Base-by-base conservation (phyloP, 768 basidiomycete species). In the Cyathus striatus region DNA sequence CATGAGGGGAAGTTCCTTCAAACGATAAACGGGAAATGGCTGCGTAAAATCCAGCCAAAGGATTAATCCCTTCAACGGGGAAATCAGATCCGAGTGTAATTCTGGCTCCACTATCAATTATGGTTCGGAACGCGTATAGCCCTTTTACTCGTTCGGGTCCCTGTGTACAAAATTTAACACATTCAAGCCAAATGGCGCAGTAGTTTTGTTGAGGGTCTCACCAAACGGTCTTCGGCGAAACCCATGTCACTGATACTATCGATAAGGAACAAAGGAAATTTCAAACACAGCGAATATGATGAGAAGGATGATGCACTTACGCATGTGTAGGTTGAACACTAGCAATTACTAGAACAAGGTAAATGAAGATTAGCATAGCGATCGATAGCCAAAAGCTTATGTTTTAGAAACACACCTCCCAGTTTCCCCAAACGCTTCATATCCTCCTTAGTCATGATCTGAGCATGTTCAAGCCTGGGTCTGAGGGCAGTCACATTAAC, bases 271-370 rank as follows among this genome's bases (percentile, higher is more conserved):
- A 27, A 23, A 45, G 34, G 20, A 47, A 24, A 4, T 36, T 44
- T 18, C 23, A 9, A 40, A 14, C n/a, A 34, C 23, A n/a, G 23
- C 5, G 16, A 14, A 16, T 5, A 7, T 20, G 24, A 14, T n/a
- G n/a, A 38, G 36, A 38, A 21, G 20, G 16, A 17, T 12, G 5
- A 20, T 38, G 5, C 23, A 76, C 86, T 56, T 56, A 90, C 78
- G 76, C 89, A 66, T 94, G 91, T 3, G 88, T 91, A 12, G 92
- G 91, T 59, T 95, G 92, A 9, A 93, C 73, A 54, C 88, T 92
- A 14, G 86, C 90, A 53, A 95, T 93, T 26, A 94, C 89, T 92
- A 51, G 7, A 18, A 40, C 10, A 24, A 21, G 24, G 12, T 7
- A 9, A 14, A 17, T 32, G 12, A 43, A 45, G 23, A 26, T n/a